Conservation (phyloP, 768 basidiomycete genomes). For the Baorangia bicolor region DNA sequence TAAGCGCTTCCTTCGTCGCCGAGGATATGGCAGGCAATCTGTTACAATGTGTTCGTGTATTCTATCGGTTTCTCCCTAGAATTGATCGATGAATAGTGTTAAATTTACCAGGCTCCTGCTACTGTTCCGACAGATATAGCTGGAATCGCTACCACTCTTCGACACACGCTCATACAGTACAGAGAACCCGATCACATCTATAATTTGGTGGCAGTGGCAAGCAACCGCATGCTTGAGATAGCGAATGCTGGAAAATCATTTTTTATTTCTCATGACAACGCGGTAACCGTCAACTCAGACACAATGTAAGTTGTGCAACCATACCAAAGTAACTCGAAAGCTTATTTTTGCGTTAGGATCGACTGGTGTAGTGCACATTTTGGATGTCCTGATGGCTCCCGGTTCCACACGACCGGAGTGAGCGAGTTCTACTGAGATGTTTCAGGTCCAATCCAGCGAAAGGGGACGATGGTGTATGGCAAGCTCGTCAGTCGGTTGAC, state of each 20-base stretch:
- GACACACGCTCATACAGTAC: conserved; percentile 9
- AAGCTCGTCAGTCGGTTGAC: conserved; percentile 7
- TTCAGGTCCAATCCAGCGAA: conserved; percentile 19
- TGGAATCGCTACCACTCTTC: conserved; percentile 16
- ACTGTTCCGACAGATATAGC: conserved; percentile 15
- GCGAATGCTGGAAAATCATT: conserved; percentile 12
- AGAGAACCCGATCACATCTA: conserved; percentile 13
- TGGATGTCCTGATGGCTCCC: conserved; percentile 11
- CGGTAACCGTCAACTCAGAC: conserved; percentile 18
- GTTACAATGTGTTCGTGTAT: conserved; percentile 16
- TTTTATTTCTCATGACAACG: neutral
- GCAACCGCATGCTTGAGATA: conserved; percentile 12
- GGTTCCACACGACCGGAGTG: conserved; percentile 7
- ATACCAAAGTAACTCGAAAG: no score
- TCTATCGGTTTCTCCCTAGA: neutral
- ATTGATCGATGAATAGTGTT: neutral
- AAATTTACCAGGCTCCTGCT: neutral
- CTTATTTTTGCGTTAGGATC: conserved; percentile 1
- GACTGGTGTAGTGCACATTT: conserved; percentile 18
- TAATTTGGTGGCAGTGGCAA: conserved; percentile 7
- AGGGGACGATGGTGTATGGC: conserved; percentile 11
- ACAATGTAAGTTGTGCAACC: conserved; percentile 1
- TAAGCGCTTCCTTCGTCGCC: conserved; percentile 9
- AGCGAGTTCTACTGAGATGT: neutral
- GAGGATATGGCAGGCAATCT: conserved; percentile 15